These are phyloP conservation scores for Ehretia macrophylla DNA, from an alignment of 257 asterid species.

Conservation along the genomic window DNA sequence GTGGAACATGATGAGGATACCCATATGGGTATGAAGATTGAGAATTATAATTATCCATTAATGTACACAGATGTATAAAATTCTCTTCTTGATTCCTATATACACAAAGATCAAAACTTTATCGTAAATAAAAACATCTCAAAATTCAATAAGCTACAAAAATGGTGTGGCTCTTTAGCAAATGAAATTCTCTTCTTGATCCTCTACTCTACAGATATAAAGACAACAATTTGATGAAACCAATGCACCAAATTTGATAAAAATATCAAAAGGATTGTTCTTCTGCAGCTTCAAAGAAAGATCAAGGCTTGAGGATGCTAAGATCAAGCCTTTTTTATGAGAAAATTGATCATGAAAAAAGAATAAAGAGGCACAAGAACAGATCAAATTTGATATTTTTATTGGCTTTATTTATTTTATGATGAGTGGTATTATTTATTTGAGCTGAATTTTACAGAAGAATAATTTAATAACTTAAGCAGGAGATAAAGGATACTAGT, in stretches of 20 bases:
- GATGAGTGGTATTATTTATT: no score
- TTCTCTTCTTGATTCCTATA: constrained; percentile 3
- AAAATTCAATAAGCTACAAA: constrained; percentile 12
- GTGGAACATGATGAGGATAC: constrained; percentile 43
- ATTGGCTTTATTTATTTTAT: no score
- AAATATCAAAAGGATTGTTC: constrained; percentile 10
- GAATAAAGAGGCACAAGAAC: not conserved
- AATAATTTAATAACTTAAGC: not conserved
- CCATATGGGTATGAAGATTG: constrained; percentile 55
- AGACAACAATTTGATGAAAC: no score
- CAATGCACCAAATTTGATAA: not conserved
- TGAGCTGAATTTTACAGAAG: constrained; percentile 2
- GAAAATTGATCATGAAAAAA: not conserved
- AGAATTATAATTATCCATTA: constrained; percentile 64
- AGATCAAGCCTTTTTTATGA: not conserved
- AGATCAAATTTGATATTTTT: no score
- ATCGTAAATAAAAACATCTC: constrained; percentile 13
- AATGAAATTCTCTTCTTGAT: not conserved
- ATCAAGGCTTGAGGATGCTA: not conserved
- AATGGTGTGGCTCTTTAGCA: not conserved
- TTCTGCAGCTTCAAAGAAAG: constrained; percentile 6
- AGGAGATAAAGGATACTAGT: not conserved
- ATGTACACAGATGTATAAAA: constrained; percentile 7
- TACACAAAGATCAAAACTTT: constrained; percentile 14
- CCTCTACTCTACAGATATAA: no score